Percentiles rank a stretch among this genome's conserved stretches.
Evolutionary conservation across 2,329 filamentous ascomycete species (phyloP).

Genomic region (Aschersonia sp.): DNA sequence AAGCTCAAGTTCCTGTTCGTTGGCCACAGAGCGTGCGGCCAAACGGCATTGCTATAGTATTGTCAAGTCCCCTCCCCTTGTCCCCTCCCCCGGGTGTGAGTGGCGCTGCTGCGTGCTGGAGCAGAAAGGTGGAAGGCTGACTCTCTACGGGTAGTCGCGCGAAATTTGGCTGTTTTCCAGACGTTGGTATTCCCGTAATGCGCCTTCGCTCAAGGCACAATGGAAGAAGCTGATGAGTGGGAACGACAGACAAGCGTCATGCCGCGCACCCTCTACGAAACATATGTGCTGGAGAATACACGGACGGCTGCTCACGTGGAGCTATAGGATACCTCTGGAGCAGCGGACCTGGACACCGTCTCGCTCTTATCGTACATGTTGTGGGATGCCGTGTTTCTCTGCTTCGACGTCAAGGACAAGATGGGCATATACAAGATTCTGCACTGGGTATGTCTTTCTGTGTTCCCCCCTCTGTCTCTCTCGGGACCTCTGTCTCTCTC

Average conservation of each 20-base stretch:
- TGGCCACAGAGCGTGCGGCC: conserved; percentile 15
- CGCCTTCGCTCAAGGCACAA: not conserved
- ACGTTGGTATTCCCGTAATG: conserved; percentile 12
- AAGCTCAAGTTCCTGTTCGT: conserved; percentile 22
- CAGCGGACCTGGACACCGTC: conserved; percentile 20
- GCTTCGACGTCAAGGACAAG: conserved; percentile 22
- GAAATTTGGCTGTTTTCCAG: conserved; percentile 22
- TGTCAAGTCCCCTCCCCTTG: conserved; percentile 1
- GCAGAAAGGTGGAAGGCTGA: no score
- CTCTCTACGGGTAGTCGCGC: conserved; percentile 13
- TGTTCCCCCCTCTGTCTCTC: not conserved
- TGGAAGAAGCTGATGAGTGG: not conserved
- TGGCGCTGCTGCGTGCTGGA: not conserved
- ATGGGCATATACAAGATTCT: conserved; percentile 18
- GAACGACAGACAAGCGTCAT: conserved; percentile 15
- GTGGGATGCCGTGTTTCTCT: conserved; percentile 23
- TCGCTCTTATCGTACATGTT: conserved; percentile 18
- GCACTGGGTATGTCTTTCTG: conserved; percentile 16
- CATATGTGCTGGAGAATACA: conserved; percentile 14
- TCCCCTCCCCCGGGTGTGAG: not conserved
- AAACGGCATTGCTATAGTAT: conserved; percentile 24
- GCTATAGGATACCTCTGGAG: conserved; percentile 25
- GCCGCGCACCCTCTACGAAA: conserved; percentile 19
- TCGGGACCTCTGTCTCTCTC: not conserved
- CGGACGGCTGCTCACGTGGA: conserved; percentile 15